Base-by-base conservation (phyloP, 352 stramenopile species). In the Saprolegnia parasitica region DNA sequence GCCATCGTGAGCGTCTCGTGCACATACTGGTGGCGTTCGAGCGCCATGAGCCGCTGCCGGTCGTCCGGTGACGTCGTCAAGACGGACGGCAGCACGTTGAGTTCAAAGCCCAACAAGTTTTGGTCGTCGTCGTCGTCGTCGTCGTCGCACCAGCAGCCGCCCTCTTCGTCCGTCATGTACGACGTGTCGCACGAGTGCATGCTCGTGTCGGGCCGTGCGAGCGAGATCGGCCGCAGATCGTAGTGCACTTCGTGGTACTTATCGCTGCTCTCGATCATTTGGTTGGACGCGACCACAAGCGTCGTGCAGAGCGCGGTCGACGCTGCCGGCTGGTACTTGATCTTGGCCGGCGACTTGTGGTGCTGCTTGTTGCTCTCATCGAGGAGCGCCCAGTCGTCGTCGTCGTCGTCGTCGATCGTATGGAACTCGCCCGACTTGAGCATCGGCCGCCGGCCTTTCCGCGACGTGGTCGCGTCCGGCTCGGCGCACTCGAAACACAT, bases 401-500 rank as follows among this genome's bases (percentile, higher is more conserved):
- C 52, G 13, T 60, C 52, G 42, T 49, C 42, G 42, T 49, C 42
- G 10, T 35, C 29, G 29, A 49, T 49, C 42, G 29, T 35, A 35
- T 35, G 29, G 5, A 60, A 60, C 11, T 60, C 52, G 16, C 24
- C 35, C 24, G 52, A 42, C 9, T 60, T 60, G 35, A n/a, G 42
- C 24, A n/a, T 20, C 24, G 13, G 35, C 3, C 52, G 52, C 35
- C 11, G 2, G 52, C 13, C n/a, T 9, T 24, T 16, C 13, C 35
- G 24, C 3, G 52, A 60, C 16, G 52, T 40, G 24, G 52, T 49
- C 11, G 52, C n/a, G 35, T 60, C 13, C 24, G 52, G 13, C 13
- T 60, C 52, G 24, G 52, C 52, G 35, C 52, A 60, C n/a, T 60
- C 52, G 20, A 60, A 60, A 9, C 52, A 60, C 24, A 60, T 60